A percentile compares a stretch with the other conserved stretches of the same genome.
Conservation (phyloP, 371 early-diverging fungal genomes). For the Dinochytrium kinnereticum region DNA sequence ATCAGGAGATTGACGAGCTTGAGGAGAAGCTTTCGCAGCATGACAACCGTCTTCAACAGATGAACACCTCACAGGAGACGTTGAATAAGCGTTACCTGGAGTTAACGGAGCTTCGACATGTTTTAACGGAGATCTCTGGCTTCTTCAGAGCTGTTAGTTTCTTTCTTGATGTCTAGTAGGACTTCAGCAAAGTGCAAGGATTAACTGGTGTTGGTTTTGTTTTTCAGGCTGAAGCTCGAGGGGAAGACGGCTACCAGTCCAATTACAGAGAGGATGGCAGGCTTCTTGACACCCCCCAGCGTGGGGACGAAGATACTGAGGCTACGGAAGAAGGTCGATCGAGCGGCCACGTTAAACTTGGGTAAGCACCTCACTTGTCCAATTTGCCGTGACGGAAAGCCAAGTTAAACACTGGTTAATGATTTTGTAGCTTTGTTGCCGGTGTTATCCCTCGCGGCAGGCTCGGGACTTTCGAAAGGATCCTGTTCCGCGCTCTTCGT, state of each 20-base stretch:
- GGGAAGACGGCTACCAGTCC: conserved; percentile 33
- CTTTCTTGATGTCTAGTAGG: not conserved
- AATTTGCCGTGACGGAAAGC: not conserved
- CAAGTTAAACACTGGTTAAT: not conserved
- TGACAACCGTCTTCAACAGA: conserved; percentile 81
- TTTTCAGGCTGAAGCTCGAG: conserved; percentile 48
- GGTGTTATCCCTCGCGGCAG: conserved; percentile 87
- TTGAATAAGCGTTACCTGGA: conserved; percentile 86
- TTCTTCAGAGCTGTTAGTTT: conserved; percentile 70
- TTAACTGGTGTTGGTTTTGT: not conserved
- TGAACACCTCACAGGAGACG: conserved; percentile 86
- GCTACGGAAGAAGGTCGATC: conserved; percentile 40
- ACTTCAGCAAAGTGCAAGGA: not conserved
- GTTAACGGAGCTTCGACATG: conserved; percentile 87
- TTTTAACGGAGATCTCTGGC: conserved; percentile 82
- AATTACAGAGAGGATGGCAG: conserved; percentile 42
- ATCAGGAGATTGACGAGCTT: conserved; percentile 93
- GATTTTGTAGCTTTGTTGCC: conserved; percentile 65
- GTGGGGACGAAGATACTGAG: conserved; percentile 29
- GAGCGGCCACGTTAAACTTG: conserved; percentile 40
- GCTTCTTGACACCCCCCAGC: conserved; percentile 36
- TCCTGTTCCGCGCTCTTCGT: conserved; percentile 96
- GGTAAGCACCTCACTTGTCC: too few species aligned
- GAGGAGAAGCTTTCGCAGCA: conserved; percentile 81
- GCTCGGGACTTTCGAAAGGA: conserved; percentile 90